Conservation (phyloP, 139 green algal genomes). For the Chlamydomonas incerta region DNA sequence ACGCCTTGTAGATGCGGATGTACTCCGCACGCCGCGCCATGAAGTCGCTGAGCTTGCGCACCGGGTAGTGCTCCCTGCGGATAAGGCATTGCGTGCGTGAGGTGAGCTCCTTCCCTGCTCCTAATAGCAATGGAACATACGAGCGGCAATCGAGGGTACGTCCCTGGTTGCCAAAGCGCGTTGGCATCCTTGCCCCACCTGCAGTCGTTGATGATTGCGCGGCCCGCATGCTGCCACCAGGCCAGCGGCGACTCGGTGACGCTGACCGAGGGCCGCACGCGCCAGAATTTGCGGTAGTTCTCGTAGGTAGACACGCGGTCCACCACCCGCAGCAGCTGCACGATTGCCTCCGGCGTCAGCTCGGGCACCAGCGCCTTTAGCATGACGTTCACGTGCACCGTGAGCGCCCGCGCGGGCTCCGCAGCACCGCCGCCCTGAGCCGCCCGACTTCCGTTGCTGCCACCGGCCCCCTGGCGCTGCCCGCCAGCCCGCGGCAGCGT, state of each 20-base stretch:
- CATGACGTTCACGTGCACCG: neutral
- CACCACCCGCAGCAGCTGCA: slow-evolving; percentile 42
- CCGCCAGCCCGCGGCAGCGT: too few species aligned
- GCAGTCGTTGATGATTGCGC: slow-evolving; percentile 55
- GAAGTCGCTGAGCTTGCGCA: slow-evolving; percentile 41
- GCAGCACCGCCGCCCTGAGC: neutral
- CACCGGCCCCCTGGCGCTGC: too few species aligned
- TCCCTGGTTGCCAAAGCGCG: neutral
- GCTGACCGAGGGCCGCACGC: neutral
- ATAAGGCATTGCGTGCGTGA: too few species aligned
- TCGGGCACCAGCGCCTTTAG: slow-evolving; percentile 48
- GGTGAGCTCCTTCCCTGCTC: too few species aligned
- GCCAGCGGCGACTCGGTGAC: slow-evolving; percentile 34
- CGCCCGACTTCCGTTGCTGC: too few species aligned
- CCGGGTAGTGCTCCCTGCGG: slow-evolving; percentile 44
- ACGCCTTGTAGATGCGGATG: slow-evolving; percentile 36
- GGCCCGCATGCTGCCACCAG: slow-evolving; percentile 67
- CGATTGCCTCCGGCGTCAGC: slow-evolving; percentile 18
- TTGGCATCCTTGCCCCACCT: neutral
- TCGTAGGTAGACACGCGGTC: slow-evolving; percentile 38
- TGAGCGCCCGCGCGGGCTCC: neutral
- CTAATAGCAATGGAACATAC: neutral
- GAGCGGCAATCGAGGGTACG: too few species aligned
- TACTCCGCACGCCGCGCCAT: slow-evolving; percentile 44
- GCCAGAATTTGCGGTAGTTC: slow-evolving; percentile 49